phyloP scores from a whole-genome alignment of 139 green algal species.

The Chloropicon primus region DNA sequence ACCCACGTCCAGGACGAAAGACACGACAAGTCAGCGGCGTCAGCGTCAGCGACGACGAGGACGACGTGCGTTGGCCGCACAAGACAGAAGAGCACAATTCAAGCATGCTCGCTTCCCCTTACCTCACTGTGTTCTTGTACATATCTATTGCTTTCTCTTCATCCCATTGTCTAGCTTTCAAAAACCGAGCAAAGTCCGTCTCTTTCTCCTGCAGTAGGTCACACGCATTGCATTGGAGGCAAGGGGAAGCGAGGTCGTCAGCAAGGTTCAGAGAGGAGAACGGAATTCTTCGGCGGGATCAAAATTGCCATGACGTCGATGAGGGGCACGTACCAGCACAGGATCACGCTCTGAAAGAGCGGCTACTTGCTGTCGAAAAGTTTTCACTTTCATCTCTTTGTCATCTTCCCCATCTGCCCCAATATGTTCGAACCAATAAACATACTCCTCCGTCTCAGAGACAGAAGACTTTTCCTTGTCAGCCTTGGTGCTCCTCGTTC shows the following conservation, averaged over 20 bases:
- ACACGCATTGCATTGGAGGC: too few relatives aligned
- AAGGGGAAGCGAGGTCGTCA: not conserved
- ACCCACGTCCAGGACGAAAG: too few relatives aligned
- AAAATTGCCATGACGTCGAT: too few relatives aligned
- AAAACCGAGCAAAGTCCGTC: slow-evolving; percentile 9
- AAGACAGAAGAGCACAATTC: too few relatives aligned
- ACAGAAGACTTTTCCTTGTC: slow-evolving; percentile 77
- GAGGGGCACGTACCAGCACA: not conserved
- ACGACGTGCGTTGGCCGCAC: too few relatives aligned
- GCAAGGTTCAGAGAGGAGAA: too few relatives aligned
- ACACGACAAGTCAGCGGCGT: too few relatives aligned
- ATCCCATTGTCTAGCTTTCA: slow-evolving; percentile 17
- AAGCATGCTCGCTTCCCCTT: not conserved
- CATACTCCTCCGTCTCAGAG: slow-evolving; percentile 40
- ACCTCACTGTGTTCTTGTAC: slow-evolving; percentile 13
- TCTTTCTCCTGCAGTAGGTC: slow-evolving; percentile 8
- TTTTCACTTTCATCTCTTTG: not conserved
- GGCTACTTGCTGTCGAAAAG: not conserved
- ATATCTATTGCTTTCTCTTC: slow-evolving; percentile 18
- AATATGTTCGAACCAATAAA: not conserved
- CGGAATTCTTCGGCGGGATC: too few relatives aligned
- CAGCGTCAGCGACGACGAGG: too few relatives aligned
- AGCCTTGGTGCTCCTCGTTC: not conserved
- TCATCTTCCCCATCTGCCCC: not conserved
- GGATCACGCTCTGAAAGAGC: not conserved